phyloP scores from a whole-genome alignment of 2,329 filamentous ascomycete genomes.

The Ramularia endophylla region DNA sequence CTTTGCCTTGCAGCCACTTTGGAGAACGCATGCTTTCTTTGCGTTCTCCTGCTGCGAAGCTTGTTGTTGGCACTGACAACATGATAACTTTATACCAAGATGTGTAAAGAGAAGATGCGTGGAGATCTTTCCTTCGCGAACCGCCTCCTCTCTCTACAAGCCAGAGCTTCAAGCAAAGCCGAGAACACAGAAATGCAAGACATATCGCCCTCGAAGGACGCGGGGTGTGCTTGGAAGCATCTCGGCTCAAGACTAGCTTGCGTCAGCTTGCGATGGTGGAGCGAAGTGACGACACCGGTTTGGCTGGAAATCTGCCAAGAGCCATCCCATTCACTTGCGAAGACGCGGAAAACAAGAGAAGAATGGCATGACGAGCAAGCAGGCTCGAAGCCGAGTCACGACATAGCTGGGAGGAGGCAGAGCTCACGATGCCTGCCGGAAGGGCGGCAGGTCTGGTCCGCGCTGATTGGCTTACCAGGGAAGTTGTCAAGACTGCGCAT shows the following conservation, averaged over 20 bases:
- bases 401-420: slow-evolving; percentile 5
- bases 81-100: no score
- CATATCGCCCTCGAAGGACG: not conserved
- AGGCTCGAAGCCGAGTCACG: slow-evolving; percentile 2
- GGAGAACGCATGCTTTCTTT: no score
- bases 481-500: slow-evolving; percentile 8
- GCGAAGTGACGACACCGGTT: slow-evolving; percentile 2
- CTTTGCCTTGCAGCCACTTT: no score
- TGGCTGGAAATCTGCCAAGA: slow-evolving; percentile 1
- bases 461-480: slow-evolving; percentile 13
- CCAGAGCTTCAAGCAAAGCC: no score
- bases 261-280: slow-evolving; percentile 1
- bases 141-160: no score
- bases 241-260: slow-evolving; percentile 3
- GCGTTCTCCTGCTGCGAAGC: no score
- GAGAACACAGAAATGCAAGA: no score
- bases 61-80: no score
- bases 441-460: slow-evolving; percentile 8
- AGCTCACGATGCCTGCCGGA: slow-evolving; percentile 5
- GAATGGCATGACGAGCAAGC: not conserved
- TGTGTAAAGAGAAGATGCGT: no score
- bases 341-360: slow-evolving; percentile 5
- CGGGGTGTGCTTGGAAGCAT: slow-evolving; percentile 1
- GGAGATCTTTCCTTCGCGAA: no score
- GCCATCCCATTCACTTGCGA: slow-evolving; percentile 4